Conservation (phyloP, 1,284 basidiomycete species). For the Heterobasidion annosum region DNA sequence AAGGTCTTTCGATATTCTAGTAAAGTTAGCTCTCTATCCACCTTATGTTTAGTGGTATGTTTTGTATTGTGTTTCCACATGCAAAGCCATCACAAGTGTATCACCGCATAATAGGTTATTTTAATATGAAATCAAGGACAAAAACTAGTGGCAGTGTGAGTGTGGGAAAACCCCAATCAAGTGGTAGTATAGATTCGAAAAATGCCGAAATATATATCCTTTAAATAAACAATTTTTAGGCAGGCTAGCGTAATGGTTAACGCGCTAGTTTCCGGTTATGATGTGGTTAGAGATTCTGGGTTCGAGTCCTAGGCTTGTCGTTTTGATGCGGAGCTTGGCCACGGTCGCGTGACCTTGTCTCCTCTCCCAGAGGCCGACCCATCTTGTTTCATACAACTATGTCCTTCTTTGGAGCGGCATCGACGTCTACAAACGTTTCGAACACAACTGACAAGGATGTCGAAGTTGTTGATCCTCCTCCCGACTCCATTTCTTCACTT, state of each 20-base stretch:
- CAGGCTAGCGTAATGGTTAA: constrained; percentile 12
- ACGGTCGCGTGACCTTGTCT: neutral
- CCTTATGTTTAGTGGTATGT: no score
- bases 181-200: no score
- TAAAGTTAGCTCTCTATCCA: no score
- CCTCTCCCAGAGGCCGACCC: neutral
- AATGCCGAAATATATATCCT: neutral
- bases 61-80: no score
- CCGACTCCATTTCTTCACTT: constrained; percentile 67
- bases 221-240: neutral
- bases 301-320: constrained; percentile 45
- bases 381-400: constrained; percentile 18
- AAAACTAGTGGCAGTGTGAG: no score
- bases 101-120: no score
- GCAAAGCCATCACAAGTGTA: no score
- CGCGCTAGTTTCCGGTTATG: constrained; percentile 21
- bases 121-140: no score
- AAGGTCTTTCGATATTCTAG: no score
- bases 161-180: no score
- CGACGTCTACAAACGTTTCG: constrained; percentile 17
- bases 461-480: constrained; percentile 65
- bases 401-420: constrained; percentile 31
- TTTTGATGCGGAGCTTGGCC: constrained; percentile 11
- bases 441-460: constrained; percentile 50
- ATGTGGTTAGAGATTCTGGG: constrained; percentile 33